A percentile compares a stretch with the other conserved stretches of the same genome.
Conservation (phyloP, 768 basidiomycete species). For the Lyophyllum semitale region DNA sequence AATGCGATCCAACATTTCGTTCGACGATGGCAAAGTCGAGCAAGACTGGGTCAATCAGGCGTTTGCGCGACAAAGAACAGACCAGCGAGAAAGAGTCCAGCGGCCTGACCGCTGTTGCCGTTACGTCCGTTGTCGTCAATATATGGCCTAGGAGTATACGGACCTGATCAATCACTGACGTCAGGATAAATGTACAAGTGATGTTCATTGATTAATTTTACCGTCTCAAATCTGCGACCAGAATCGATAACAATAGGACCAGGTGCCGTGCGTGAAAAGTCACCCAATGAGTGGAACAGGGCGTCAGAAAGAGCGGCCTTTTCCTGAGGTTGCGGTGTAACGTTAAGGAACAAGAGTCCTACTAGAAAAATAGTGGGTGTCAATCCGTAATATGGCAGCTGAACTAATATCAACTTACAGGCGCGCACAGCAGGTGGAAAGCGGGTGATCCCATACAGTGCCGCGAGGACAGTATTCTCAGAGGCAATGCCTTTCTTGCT, state of each 20-base stretch:
- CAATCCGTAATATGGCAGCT: neutral
- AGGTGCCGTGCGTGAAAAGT: conserved; percentile 20
- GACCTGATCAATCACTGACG: neutral
- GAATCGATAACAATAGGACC: conserved; percentile 13
- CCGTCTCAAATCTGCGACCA: conserved; percentile 9
- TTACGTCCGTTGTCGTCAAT: conserved; percentile 6
- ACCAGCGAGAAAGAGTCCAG: conserved; percentile 21
- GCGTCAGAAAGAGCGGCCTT: conserved; percentile 25
- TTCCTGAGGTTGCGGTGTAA: conserved; percentile 19
- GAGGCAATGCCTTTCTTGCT: conserved; percentile 15
- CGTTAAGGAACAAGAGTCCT: conserved; percentile 23
- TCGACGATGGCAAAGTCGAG: conserved; percentile 19
- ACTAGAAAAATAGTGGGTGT: conserved; percentile 14
- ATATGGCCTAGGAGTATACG: conserved; percentile 8
- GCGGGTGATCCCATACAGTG: conserved; percentile 20
- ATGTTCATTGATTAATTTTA: neutral
- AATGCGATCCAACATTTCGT: conserved; percentile 17
- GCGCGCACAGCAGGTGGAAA: conserved; percentile 30
- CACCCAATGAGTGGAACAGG: conserved; percentile 21
- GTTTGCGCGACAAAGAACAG: conserved; percentile 23
- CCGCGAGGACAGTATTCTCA: conserved; percentile 21
- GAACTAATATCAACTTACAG: conserved; percentile 14
- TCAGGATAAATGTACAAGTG: neutral
- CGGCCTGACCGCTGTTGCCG: neutral
- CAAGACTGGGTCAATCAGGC: conserved; percentile 21